A percentile compares a stretch with the other conserved stretches of the same genome.
Evolutionary conservation across 2,329 filamentous ascomycete genomes (phyloP).

Genomic region (Aspergillus sp.): DNA sequence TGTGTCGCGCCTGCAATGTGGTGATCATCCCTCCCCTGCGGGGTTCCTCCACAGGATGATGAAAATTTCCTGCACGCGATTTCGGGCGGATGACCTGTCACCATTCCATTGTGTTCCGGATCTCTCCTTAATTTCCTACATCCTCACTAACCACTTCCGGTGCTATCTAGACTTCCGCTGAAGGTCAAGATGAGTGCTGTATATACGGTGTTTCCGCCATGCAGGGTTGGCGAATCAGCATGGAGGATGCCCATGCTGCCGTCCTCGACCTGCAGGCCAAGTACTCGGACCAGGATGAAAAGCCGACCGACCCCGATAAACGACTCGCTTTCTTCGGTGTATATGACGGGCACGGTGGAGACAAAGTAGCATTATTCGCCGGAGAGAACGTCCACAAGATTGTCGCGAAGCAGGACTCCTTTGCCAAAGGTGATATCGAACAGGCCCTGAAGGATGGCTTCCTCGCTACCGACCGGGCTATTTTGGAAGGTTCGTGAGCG

Average conservation of each 20-base stretch:
- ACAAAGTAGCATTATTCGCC: slow-evolving; percentile 91
- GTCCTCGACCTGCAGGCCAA: slow-evolving; percentile 80
- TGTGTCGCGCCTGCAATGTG: slow-evolving; percentile 8
- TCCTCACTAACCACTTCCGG: slow-evolving; percentile 15
- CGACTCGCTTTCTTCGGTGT: slow-evolving; percentile 95
- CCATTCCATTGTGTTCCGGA: slow-evolving; percentile 2
- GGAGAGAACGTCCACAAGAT: slow-evolving; percentile 94
- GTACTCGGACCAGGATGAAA: slow-evolving; percentile 51
- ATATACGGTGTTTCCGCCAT: slow-evolving; percentile 95
- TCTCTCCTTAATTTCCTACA: neutral
- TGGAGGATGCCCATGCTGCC: slow-evolving; percentile 94
- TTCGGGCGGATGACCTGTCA: slow-evolving; percentile 11
- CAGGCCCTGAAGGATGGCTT: slow-evolving; percentile 98
- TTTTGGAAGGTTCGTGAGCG: slow-evolving; percentile 75
- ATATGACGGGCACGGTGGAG: slow-evolving; percentile 95
- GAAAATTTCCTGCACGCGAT: slow-evolving; percentile 18
- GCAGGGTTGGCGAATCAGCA: slow-evolving; percentile 99
- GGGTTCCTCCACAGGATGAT: slow-evolving; percentile 18
- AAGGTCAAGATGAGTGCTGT: slow-evolving; percentile 89
- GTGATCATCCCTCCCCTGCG: slow-evolving; percentile 13
- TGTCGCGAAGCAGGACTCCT: slow-evolving; percentile 89
- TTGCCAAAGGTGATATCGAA: slow-evolving; percentile 86
- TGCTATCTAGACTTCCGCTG: slow-evolving; percentile 71
- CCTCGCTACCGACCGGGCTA: slow-evolving; percentile 90
- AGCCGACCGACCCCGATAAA: slow-evolving; percentile 66